Evolutionary conservation across 441 rosid genomes (phyloP), one percentile per base, ranked within the genome.

Genomic region (Omphalea diandra): DNA sequence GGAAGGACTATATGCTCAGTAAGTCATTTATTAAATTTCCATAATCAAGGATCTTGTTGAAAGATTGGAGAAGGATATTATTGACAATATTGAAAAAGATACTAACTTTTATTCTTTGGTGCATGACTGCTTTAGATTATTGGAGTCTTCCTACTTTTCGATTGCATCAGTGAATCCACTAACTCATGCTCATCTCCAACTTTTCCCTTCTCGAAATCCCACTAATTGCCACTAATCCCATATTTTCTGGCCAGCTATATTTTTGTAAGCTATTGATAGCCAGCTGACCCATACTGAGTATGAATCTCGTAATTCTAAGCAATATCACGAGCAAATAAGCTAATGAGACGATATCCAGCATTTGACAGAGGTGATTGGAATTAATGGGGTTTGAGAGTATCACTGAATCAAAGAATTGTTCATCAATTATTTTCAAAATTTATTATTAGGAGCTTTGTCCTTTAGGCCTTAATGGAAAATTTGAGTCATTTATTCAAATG

Each of bases 151-250:
- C 69, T 11, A 26, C 75, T 76, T 78, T 83, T 71, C n/a, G 1
- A 38, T 57, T 64, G 75, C 68, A 67, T 68, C 69, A 68, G 74
- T 77, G 79, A 69, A 74, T 80, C 83, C 90, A 83, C 85, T 82
- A 75, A 76, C 77, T 68, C 70, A 67, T 80, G 68, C 76, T 84
- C 70, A 77, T 78, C 80, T 59, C 29, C 66, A 54, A 64, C 67
- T 54, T 64, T 68, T 58, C 55, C 62, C 69, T 38, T 20, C 63
- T 72, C 71, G 63, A 62, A 64, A 64, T 74, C 76, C 60, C 68
- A 74, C 70, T 60, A 61, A 46, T 70, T 68, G 26, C 84, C 83
- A 83, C 84, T 84, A 80, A 66, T 63, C 68, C 75, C 35, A 50
- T 43, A 24, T 49, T 68, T 55, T 36, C 36, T 63, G 71, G 70